phyloP scores from a whole-genome alignment of 768 basidiomycete species.

The Nidularia sp. region DNA sequence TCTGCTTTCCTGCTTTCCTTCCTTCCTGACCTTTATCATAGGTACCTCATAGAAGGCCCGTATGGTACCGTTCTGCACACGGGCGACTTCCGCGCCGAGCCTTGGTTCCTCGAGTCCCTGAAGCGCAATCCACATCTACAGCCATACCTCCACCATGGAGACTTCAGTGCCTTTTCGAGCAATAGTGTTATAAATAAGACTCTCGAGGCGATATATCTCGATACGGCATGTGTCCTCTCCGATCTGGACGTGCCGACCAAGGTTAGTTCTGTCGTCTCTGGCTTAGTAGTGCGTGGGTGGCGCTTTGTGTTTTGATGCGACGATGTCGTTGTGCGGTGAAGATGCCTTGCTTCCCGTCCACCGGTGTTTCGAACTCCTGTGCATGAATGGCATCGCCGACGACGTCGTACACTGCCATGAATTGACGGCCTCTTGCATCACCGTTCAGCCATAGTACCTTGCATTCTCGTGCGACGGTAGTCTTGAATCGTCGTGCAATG shows the following conservation, averaged over 20 bases:
- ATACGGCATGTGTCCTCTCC: conserved; percentile 68
- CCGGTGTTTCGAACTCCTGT: too few relatives aligned
- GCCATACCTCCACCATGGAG: conserved; percentile 49
- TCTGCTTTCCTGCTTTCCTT: background rate
- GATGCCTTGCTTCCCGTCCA: too few relatives aligned
- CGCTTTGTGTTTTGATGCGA: too few relatives aligned
- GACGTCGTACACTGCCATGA: too few relatives aligned
- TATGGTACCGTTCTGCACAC: conserved; percentile 81
- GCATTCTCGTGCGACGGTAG: too few relatives aligned
- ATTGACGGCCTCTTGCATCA: too few relatives aligned
- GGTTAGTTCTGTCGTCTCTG: conserved; percentile 22
- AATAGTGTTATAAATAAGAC: conserved; percentile 27
- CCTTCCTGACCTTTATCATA: conserved; percentile 19
- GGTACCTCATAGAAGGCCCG: conserved; percentile 79
- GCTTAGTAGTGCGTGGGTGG: too few relatives aligned
- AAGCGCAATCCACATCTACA: conserved; percentile 67
- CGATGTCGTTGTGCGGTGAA: too few relatives aligned
- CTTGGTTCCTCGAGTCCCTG: conserved; percentile 69
- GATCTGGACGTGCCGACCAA: conserved; percentile 54
- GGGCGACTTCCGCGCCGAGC: conserved; percentile 89
- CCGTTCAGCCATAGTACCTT: too few relatives aligned
- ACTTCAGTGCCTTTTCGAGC: conserved; percentile 10
- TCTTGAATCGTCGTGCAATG: too few relatives aligned
- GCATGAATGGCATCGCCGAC: too few relatives aligned
- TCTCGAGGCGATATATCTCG: conserved; percentile 78